A percentile compares a stretch with the other conserved stretches of the same genome.
Evolutionary conservation across 2,329 filamentous ascomycete genomes (phyloP).

Genomic region (Fusarium sp.): DNA sequence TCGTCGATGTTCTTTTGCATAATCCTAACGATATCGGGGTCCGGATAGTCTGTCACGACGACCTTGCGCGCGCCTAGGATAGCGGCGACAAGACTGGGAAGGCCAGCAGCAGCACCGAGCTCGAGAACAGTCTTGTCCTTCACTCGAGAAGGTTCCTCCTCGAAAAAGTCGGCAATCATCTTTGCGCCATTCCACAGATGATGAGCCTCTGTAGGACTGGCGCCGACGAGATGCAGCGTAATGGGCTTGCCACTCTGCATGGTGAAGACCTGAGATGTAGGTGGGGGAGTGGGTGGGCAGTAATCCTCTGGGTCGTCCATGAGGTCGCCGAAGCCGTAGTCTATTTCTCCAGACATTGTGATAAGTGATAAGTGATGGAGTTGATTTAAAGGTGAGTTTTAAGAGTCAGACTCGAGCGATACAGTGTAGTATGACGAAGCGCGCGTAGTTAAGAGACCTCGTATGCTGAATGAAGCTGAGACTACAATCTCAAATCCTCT

Average conservation of each 20-base stretch:
- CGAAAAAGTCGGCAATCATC: slow-evolving; percentile 81
- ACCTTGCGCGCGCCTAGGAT: slow-evolving; percentile 76
- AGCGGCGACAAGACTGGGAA: slow-evolving; percentile 83
- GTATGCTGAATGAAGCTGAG: neutral
- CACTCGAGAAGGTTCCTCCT: slow-evolving; percentile 75
- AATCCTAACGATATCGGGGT: slow-evolving; percentile 83
- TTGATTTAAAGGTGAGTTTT: slow-evolving; percentile 3
- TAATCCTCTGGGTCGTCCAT: slow-evolving; percentile 87
- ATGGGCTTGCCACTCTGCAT: slow-evolving; percentile 74
- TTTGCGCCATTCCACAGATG: slow-evolving; percentile 91
- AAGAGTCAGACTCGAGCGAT: slow-evolving; percentile 5
- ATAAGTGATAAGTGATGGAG: slow-evolving; percentile 1
- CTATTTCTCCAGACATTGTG: slow-evolving; percentile 52
- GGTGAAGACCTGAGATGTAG: slow-evolving; percentile 78
- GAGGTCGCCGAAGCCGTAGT: slow-evolving; percentile 61
- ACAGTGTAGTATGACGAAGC: neutral
- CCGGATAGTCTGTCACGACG: slow-evolving; percentile 90
- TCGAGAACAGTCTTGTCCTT: slow-evolving; percentile 80
- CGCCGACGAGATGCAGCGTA: slow-evolving; percentile 83
- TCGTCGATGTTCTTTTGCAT: slow-evolving; percentile 80
- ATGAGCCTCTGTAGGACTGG: slow-evolving; percentile 90
- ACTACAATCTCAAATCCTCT: neutral
- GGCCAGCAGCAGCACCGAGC: slow-evolving; percentile 87
- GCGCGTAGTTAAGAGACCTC: neutral
- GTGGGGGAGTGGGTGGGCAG: slow-evolving; percentile 80